Evolutionary conservation across 768 basidiomycete species (phyloP).

Genomic region (Boletus speciosus): DNA sequence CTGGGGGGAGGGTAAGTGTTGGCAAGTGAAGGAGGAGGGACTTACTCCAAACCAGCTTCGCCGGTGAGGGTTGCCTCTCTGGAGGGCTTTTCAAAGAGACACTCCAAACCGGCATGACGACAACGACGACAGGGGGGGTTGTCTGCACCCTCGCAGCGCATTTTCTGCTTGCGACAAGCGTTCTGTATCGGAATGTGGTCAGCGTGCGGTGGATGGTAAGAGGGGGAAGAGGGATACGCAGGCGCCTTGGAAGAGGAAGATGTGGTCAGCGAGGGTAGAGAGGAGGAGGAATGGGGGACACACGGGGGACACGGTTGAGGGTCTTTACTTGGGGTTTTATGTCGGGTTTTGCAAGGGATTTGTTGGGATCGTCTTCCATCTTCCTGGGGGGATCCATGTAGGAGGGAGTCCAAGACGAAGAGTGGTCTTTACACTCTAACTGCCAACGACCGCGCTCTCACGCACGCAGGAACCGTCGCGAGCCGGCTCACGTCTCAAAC

Average conservation of each 20-base stretch:
- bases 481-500: neutral
- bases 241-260: constrained; percentile 52
- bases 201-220: constrained; percentile 12
- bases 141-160: constrained; percentile 95
- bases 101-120: constrained; percentile 83
- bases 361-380: constrained; percentile 42
- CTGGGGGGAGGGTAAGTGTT: constrained; percentile 39
- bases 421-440: neutral
- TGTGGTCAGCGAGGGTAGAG: constrained; percentile 13
- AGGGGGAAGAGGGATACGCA: constrained; percentile 51
- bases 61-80: constrained; percentile 83
- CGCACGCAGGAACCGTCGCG: neutral
- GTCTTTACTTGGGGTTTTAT: constrained; percentile 73
- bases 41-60: constrained; percentile 87
- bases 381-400: constrained; percentile 44
- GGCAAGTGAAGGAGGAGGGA: constrained; percentile 11
- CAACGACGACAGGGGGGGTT: constrained; percentile 96
- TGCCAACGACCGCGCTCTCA: neutral
- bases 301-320: constrained; percentile 84
- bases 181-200: constrained; percentile 50
- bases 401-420: constrained; percentile 5
- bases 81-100: constrained; percentile 92
- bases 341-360: constrained; percentile 51
- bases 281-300: constrained; percentile 27
- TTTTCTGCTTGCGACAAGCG: constrained; percentile 95